Evolutionary conservation across 768 basidiomycete genomes (phyloP).

Genomic region (Russula brevipes): DNA sequence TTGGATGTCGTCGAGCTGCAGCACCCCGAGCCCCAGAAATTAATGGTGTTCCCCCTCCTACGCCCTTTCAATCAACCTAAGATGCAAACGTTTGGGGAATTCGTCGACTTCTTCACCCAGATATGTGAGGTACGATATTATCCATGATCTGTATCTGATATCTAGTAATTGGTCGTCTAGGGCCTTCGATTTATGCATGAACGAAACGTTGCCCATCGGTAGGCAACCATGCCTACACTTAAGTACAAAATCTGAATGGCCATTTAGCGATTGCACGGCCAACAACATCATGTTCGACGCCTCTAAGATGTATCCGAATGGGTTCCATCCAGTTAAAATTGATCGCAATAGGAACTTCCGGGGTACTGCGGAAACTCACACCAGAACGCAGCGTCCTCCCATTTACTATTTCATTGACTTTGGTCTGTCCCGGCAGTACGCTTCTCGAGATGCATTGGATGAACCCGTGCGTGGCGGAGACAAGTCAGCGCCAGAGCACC

Average conservation of each 20-base stretch:
- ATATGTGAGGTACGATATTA: constrained; percentile 32
- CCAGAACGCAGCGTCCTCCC: constrained; percentile 28
- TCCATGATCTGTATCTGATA: background rate
- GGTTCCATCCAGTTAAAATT: constrained; percentile 30
- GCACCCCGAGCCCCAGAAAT: background rate
- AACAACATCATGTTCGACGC: constrained; percentile 32
- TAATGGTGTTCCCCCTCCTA: constrained; percentile 36
- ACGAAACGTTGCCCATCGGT: constrained; percentile 30
- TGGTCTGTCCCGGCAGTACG: constrained; percentile 29
- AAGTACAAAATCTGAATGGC: background rate
- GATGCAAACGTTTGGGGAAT: constrained; percentile 36
- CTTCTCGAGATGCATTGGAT: constrained; percentile 29
- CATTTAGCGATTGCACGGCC: constrained; percentile 18
- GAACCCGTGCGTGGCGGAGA: constrained; percentile 39
- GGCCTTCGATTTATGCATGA: constrained; percentile 29
- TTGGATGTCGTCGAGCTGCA: constrained; percentile 26
- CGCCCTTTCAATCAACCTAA: constrained; percentile 29
- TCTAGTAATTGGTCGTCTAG: constrained; percentile 8
- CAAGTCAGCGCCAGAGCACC: constrained; percentile 36
- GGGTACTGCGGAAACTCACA: constrained; percentile 24
- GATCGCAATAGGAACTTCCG: constrained; percentile 26
- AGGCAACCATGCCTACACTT: constrained; percentile 23
- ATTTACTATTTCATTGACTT: constrained; percentile 32
- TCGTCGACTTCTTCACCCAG: constrained; percentile 33
- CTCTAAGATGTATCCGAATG: constrained; percentile 27